Conservation (phyloP, 768 basidiomycete species). For the Tulasnella sp. region DNA sequence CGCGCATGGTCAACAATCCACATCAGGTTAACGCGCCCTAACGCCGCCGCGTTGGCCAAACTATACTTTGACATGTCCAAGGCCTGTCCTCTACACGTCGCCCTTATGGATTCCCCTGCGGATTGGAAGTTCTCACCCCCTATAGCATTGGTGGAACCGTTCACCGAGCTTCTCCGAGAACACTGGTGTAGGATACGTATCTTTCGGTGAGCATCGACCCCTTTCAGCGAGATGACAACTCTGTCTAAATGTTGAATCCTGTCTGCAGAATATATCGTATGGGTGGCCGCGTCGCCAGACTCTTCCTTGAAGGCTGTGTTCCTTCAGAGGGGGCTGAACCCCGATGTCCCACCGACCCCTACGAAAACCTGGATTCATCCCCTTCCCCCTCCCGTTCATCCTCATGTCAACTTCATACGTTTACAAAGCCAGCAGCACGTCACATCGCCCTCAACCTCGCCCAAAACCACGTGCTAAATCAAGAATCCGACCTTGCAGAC, state of each 20-base stretch:
- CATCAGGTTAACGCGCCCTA: slow-evolving; percentile 7
- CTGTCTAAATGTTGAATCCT: neutral
- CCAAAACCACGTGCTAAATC: neutral
- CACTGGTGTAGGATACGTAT: slow-evolving; percentile 9
- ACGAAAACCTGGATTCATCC: neutral
- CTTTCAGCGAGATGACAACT: neutral
- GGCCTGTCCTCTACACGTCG: slow-evolving; percentile 12
- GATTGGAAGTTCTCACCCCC: slow-evolving; percentile 4
- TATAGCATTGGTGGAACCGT: neutral
- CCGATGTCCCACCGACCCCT: slow-evolving; percentile 5
- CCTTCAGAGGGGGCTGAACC: neutral
- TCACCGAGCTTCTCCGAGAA: neutral
- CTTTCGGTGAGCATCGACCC: slow-evolving; percentile 4
- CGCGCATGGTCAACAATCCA: slow-evolving; percentile 10
- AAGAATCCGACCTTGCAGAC: slow-evolving; percentile 7
- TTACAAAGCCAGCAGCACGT: neutral
- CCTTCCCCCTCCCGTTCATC: neutral
- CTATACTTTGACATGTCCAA: slow-evolving; percentile 2
- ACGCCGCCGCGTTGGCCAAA: neutral
- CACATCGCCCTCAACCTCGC: slow-evolving; percentile 11
- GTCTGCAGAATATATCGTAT: slow-evolving; percentile 7
- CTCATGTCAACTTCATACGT: neutral
- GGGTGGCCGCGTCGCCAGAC: neutral
- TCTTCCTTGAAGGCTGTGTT: slow-evolving; percentile 6
- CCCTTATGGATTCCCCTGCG: neutral